phyloP scores from a whole-genome alignment of 345 rosid species.

The Gossypium herbaceum region DNA sequence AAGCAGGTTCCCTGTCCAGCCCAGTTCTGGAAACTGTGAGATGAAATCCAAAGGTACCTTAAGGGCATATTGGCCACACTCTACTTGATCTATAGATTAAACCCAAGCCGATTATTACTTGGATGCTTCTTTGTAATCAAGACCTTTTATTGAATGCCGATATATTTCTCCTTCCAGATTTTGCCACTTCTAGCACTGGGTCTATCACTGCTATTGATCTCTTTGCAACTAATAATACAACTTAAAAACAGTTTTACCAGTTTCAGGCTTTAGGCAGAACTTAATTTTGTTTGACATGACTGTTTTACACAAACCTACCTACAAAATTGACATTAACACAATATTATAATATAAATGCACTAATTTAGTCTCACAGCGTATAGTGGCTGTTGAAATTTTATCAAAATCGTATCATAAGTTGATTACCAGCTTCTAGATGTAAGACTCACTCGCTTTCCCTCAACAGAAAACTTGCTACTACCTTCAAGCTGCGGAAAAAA shows the following conservation, averaged over 20 bases:
- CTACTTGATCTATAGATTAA: no score
- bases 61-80: no score
- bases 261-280: neutral
- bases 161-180: no score
- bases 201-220: no score
- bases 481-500: constrained; percentile 61
- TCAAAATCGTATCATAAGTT: constrained; percentile 9
- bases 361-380: constrained; percentile 23
- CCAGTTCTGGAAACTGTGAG: no score
- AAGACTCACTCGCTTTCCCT: constrained; percentile 72
- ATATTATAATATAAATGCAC: neutral
- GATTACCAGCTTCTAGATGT: constrained; percentile 31
- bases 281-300: no score
- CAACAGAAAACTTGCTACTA: constrained; percentile 55
- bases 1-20: no score
- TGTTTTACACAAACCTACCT: neutral
- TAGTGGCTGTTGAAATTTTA: constrained; percentile 12
- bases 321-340: neutral
- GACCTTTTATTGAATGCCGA: no score
- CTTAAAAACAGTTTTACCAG: neutral
- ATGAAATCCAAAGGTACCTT: no score
- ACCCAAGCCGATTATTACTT: neutral
- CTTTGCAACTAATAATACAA: no score
- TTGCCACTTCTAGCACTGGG: no score
- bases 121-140: no score